phyloP scores from a whole-genome alignment of 257 asterid species.

The Ophiorrhiza pumila region DNA sequence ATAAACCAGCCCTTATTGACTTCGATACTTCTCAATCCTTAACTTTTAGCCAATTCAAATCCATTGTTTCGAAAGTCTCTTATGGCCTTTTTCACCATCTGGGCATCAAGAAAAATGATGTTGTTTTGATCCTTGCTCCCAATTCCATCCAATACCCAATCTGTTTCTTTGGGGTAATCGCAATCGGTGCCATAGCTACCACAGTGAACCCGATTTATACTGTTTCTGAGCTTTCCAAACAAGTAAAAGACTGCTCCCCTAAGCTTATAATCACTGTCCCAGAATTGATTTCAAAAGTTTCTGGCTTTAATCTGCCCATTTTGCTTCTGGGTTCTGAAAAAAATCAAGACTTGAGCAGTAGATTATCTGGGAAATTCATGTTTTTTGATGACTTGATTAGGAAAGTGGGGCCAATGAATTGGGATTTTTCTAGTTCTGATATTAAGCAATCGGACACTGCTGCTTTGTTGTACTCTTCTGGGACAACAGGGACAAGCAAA shows the following conservation, averaged over 20 bases:
- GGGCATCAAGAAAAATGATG: slow-evolving; percentile 66
- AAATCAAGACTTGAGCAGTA: slow-evolving; percentile 16
- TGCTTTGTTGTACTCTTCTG: slow-evolving; percentile 82
- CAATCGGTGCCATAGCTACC: slow-evolving; percentile 80
- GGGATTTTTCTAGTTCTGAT: slow-evolving; percentile 20
- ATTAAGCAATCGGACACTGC: slow-evolving; percentile 65
- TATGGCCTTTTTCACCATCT: slow-evolving; percentile 53
- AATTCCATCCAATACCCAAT: slow-evolving; percentile 64
- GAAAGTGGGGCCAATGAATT: slow-evolving; percentile 41
- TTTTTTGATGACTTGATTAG: slow-evolving; percentile 45
- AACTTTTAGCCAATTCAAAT: slow-evolving; percentile 50
- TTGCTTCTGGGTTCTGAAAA: slow-evolving; percentile 41
- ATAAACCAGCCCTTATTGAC: slow-evolving; percentile 62
- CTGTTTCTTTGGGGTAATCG: slow-evolving; percentile 55
- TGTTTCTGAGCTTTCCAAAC: slow-evolving; percentile 66
- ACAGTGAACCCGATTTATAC: slow-evolving; percentile 77
- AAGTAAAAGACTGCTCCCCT: slow-evolving; percentile 59
- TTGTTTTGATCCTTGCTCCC: slow-evolving; percentile 71
- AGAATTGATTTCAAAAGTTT: slow-evolving; percentile 55
- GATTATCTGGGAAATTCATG: slow-evolving; percentile 26
- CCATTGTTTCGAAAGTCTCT: slow-evolving; percentile 50
- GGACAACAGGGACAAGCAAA: slow-evolving; percentile 86
- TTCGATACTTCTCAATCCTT: slow-evolving; percentile 46
- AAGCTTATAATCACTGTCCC: slow-evolving; percentile 73
- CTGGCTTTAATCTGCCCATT: slow-evolving; percentile 51